Evolutionary conservation across 2,329 filamentous ascomycete species (phyloP).

Genomic region (Exutisphaerella laricina): DNA sequence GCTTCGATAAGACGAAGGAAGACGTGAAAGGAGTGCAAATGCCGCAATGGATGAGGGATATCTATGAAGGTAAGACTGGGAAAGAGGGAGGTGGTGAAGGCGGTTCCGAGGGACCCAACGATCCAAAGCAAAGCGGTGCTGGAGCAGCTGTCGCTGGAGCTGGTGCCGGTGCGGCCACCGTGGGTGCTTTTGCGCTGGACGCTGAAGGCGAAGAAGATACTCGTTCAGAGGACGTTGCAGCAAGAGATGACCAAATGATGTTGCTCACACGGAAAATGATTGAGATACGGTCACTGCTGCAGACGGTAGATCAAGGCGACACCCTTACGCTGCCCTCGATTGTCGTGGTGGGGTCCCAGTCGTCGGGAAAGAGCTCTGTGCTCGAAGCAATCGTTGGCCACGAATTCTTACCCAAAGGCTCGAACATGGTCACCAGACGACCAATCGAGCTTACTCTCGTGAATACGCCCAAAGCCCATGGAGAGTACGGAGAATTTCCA

Average conservation of each 20-base stretch:
- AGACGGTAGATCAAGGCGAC: constrained; percentile 86
- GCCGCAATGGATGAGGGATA: constrained; percentile 69
- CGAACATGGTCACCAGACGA: constrained; percentile 94
- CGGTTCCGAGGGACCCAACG: constrained; percentile 35
- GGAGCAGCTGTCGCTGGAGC: constrained; percentile 55
- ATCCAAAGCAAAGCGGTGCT: constrained; percentile 39
- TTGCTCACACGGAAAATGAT: constrained; percentile 99
- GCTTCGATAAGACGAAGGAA: constrained; percentile 80
- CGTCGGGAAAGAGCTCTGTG: constrained; percentile 96
- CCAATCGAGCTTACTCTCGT: constrained; percentile 95
- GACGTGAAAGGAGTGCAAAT: constrained; percentile 45
- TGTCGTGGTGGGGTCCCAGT: constrained; percentile 98
- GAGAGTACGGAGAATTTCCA: constrained; percentile 95
- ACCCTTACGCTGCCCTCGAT: constrained; percentile 88
- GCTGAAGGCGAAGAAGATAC: constrained; percentile 59
- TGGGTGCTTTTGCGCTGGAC: constrained; percentile 73
- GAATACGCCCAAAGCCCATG: constrained; percentile 80
- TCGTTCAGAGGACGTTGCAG: constrained; percentile 58
- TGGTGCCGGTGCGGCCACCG: constrained; percentile 64
- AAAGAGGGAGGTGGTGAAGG: constrained; percentile 31
- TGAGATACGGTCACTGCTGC: constrained; percentile 87
- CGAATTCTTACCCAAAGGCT: constrained; percentile 95
- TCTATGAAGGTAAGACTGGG: constrained; percentile 40
- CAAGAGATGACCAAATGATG: constrained; percentile 98
- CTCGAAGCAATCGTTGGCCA: constrained; percentile 95